Evolutionary conservation across 2,329 filamentous ascomycete genomes (phyloP).

Genomic region (Xylariaceae sp.): DNA sequence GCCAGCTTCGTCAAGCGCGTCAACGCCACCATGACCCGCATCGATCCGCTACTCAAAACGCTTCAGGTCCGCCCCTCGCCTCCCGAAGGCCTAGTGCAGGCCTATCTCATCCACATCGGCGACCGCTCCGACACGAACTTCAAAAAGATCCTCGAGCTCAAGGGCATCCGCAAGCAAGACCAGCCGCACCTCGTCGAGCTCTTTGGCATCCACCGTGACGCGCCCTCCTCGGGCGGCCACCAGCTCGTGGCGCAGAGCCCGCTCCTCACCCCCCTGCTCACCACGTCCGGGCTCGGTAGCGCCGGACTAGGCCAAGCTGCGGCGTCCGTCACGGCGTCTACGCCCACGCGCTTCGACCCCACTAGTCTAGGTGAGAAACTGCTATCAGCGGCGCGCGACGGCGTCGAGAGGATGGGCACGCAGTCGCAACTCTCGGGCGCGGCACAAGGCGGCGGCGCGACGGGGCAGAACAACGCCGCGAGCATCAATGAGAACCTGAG

Average conservation of each 20-base stretch:
- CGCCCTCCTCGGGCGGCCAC: conserved; percentile 58
- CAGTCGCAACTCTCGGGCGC: conserved; percentile 34
- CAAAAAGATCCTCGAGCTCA: conserved; percentile 91
- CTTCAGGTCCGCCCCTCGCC: conserved; percentile 89
- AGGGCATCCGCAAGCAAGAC: conserved; percentile 82
- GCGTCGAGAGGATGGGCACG: conserved; percentile 71
- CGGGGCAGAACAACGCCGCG: conserved; percentile 42
- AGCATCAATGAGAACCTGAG: conserved; percentile 91
- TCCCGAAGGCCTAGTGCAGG: conserved; percentile 90
- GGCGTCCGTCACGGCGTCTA: conserved; percentile 32
- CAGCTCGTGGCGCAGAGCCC: conserved; percentile 67
- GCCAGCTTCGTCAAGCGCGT: conserved; percentile 79
- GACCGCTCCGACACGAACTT: conserved; percentile 94
- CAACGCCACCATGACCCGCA: conserved; percentile 74
- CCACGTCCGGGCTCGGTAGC: conserved; percentile 38
- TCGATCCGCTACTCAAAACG: conserved; percentile 92
- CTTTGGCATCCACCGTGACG: conserved; percentile 75
- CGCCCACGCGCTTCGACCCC: conserved; percentile 64
- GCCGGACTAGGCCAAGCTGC: conserved; percentile 37
- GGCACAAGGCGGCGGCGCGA: conserved; percentile 34
- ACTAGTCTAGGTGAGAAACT: conserved; percentile 80
- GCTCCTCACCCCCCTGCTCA: conserved; percentile 64
- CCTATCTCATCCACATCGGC: conserved; percentile 94
- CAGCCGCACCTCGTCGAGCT: conserved; percentile 80
- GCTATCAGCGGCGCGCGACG: conserved; percentile 81